These are phyloP conservation scores for Nitzschia sp. DNA, from an alignment of 108 stramenopile species.

Conservation along the genomic window DNA sequence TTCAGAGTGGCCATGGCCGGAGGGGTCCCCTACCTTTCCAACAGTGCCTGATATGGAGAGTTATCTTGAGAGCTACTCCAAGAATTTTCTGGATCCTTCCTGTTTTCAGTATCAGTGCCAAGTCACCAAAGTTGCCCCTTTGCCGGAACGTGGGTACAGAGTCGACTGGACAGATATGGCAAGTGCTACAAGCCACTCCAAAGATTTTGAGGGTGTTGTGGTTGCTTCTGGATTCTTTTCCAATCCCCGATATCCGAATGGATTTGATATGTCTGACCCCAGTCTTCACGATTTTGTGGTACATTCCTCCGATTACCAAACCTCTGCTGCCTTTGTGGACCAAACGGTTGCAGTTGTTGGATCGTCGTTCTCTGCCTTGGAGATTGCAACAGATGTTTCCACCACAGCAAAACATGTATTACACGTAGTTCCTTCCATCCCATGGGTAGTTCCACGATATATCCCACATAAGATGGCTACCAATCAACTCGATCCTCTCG, in stretches of 20 bases:
- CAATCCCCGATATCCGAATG: slow-evolving; percentile 46
- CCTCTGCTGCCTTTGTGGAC: slow-evolving; percentile 29
- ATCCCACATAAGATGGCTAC: slow-evolving; percentile 23
- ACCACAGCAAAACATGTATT: slow-evolving; percentile 49
- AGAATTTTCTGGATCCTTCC: slow-evolving; percentile 35
- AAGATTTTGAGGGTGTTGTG: slow-evolving; percentile 63
- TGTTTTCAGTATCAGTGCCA: slow-evolving; percentile 51
- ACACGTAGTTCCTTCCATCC: slow-evolving; percentile 50
- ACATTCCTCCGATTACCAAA: slow-evolving; percentile 50
- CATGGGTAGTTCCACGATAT: slow-evolving; percentile 68
- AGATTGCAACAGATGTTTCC: slow-evolving; percentile 63
- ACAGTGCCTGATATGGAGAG: slow-evolving; percentile 52
- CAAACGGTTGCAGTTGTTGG: slow-evolving; percentile 61
- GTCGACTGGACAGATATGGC: slow-evolving; percentile 56
- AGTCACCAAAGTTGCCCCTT: slow-evolving; percentile 41
- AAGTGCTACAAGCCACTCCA: slow-evolving; percentile 26
- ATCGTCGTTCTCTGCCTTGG: slow-evolving; percentile 61
- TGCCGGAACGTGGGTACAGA: slow-evolving; percentile 35
- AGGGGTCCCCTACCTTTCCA: slow-evolving; percentile 56
- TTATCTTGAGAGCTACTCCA: slow-evolving; percentile 53
- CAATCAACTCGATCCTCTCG: background rate
- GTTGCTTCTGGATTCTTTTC: slow-evolving; percentile 69
- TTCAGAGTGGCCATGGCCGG: slow-evolving; percentile 69
- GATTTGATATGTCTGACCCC: slow-evolving; percentile 7
- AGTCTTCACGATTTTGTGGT: slow-evolving; percentile 20